Base-by-base conservation (phyloP, 257 asterid species). In the Euphrasia confusa region DNA sequence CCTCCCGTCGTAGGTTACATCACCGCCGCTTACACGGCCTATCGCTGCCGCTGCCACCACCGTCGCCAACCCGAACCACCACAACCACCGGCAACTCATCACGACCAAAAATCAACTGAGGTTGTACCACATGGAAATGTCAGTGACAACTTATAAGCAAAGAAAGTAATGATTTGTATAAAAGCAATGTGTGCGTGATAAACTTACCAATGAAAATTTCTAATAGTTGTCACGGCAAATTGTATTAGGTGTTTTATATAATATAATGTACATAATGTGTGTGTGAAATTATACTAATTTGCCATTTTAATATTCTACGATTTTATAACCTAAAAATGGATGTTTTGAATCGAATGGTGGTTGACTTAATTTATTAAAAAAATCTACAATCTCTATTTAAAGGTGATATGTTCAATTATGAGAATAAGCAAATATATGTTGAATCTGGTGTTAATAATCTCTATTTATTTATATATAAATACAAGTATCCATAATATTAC, bases 1-100 rank as follows among this genome's bases (percentile, higher is more conserved):
- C 67, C 90, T 74, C 45, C 90, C 87, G 14, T 90, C 96, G n/a
- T 90, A 85, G 0, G 61, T 84, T 21, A 90, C 95, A 15, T 72
- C 48, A 44, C 72, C 83, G 0, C 85, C 83, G n/a, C 71, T 24
- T 17, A 63, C 79, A 0, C 45, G 68, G 5, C 71, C 68, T 5
- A 53, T 13, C 42, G 63, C 72, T 66, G 70, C 63, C 37, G 24
- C 6, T 6, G 40, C 74, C 75, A 45, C 71, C 68, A 13, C 71
- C 60, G 5, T 3, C 33, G 39, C 60, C 32, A 52, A 18, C 8
- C 55, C 64, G 52, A 65, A 9, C 76, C 68, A 49, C 71, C 65
- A 68, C 66, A 63, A 3, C 75, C 73, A 57, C 72, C 69, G 10
- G 68, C 63, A 32, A 10, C 62, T 57, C 65, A 4, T 37, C 42